A percentile compares a stretch with the other conserved stretches of the same genome.
Evolutionary conservation across 495 filamentous ascomycete genomes (phyloP).

Genomic region (Tuber indicum): DNA sequence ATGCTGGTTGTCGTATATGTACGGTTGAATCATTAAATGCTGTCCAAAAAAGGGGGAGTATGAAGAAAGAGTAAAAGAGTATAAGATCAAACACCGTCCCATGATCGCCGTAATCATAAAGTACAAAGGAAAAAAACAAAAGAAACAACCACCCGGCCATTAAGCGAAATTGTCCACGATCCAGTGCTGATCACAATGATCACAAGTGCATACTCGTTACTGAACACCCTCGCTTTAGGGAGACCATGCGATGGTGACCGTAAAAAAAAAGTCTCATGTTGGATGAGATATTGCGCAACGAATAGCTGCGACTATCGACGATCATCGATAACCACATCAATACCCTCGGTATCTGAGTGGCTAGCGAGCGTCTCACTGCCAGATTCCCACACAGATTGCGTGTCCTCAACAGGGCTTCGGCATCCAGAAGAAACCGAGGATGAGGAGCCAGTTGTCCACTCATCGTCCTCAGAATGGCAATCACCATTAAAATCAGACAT

Average conservation of each 20-base stretch:
- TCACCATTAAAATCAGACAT: constrained; percentile 49
- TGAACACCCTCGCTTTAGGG: constrained; percentile 17
- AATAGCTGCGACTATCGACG: constrained; percentile 4
- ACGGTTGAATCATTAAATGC: constrained; percentile 4
- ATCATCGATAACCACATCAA: constrained; percentile 24
- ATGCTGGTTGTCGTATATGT: constrained; percentile 6
- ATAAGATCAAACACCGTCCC: constrained; percentile 30
- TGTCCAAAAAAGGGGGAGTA: constrained; percentile 23
- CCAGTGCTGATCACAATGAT: constrained; percentile 15
- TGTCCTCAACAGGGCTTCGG: constrained; percentile 55
- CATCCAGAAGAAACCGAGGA: constrained; percentile 64
- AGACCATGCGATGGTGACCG: not conserved
- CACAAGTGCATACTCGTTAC: constrained; percentile 5
- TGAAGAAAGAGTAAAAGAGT: constrained; percentile 20
- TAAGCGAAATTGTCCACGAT: constrained; percentile 5
- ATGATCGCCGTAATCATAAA: constrained; percentile 34
- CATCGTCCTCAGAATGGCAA: constrained; percentile 51
- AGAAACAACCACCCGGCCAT: constrained; percentile 4
- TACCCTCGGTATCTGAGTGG: constrained; percentile 32
- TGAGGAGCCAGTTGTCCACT: constrained; percentile 69
- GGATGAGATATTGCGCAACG: constrained; percentile 3
- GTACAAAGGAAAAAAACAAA: constrained; percentile 26
- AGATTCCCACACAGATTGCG: constrained; percentile 51
- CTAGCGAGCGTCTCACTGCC: constrained; percentile 36
- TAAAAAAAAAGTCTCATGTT: not conserved